Evolutionary conservation across 148 eudicot genomes (phyloP).

Genomic region (Rhododendron henanense): DNA sequence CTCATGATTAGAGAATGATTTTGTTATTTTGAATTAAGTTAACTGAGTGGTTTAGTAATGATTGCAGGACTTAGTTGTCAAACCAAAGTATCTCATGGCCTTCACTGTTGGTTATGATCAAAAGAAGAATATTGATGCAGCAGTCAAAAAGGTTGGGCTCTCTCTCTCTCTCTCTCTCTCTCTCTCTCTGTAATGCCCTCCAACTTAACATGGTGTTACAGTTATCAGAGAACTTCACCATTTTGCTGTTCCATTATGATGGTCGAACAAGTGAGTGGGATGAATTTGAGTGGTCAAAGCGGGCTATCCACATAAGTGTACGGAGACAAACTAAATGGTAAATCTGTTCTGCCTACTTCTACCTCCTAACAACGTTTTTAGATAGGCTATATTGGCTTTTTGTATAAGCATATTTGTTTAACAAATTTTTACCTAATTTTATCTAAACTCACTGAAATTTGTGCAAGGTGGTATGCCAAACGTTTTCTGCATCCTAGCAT

Average conservation of each 20-base stretch:
- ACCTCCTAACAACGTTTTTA: not conserved
- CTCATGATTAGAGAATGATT: not conserved
- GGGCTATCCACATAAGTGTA: constrained; percentile 72
- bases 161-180: not conserved
- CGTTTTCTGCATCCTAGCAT: constrained; percentile 91
- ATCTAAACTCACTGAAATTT: not conserved
- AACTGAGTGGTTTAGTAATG: not conserved
- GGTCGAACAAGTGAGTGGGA: constrained; percentile 75
- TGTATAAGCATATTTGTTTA: not conserved
- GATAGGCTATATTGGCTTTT: not conserved
- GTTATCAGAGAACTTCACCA: constrained; percentile 81
- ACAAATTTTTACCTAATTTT: not conserved
- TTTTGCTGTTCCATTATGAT: constrained; percentile 81
- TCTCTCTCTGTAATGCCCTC: not conserved
- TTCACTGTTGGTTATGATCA: constrained; percentile 72
- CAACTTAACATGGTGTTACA: constrained; percentile 20
- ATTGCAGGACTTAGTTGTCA: constrained; percentile 54
- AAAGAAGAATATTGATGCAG: constrained; percentile 56
- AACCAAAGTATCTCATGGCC: constrained; percentile 64
- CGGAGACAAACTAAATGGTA: constrained; percentile 77
- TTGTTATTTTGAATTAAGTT: not conserved
- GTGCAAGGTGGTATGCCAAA: constrained; percentile 92
- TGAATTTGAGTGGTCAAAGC: constrained; percentile 81
- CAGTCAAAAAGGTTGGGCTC: constrained; percentile 62
- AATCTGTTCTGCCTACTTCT: not conserved